These are phyloP conservation scores for Volvox africanus DNA, from an alignment of 139 green algal species.

Conservation along the genomic window DNA sequence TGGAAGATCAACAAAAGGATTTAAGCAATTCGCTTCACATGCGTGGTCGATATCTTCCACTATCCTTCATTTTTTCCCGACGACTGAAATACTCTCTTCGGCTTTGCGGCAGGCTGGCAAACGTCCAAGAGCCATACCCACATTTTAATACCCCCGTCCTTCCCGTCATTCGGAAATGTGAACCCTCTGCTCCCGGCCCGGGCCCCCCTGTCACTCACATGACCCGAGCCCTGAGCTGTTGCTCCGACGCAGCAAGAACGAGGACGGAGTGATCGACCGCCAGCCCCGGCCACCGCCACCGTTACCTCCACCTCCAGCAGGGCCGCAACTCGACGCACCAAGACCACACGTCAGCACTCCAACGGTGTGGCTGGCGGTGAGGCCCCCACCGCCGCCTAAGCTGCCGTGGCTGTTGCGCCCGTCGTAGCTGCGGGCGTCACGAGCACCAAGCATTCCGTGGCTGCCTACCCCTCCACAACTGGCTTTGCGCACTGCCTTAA, in stretches of 20 bases:
- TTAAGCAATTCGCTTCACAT: too few relatives aligned
- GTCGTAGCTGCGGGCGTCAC: constrained; percentile 39
- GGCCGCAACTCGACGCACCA: too few relatives aligned
- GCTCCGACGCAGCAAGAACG: constrained; percentile 6
- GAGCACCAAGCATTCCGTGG: not conserved
- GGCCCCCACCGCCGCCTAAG: not conserved
- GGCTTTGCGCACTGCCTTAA: constrained; percentile 66
- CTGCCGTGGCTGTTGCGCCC: constrained; percentile 3
- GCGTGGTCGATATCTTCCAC: too few relatives aligned
- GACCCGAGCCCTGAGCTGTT: not conserved
- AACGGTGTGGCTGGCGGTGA: not conserved
- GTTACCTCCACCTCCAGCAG: not conserved
- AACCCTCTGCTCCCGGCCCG: not conserved
- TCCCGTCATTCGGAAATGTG: not conserved
- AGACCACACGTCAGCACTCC: not conserved
- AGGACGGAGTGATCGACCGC: constrained; percentile 8
- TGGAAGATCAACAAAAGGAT: too few relatives aligned
- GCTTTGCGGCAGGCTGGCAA: not conserved
- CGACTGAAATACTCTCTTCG: too few relatives aligned
- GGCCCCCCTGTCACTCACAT: not conserved
- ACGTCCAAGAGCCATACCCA: not conserved
- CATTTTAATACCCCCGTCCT: not conserved
- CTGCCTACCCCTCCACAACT: not conserved
- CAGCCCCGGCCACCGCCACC: not conserved
- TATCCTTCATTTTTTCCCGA: too few relatives aligned